Base-by-base conservation (phyloP, 176 grass and related monocot genomes). In the Bolboschoenus planiculmis region DNA sequence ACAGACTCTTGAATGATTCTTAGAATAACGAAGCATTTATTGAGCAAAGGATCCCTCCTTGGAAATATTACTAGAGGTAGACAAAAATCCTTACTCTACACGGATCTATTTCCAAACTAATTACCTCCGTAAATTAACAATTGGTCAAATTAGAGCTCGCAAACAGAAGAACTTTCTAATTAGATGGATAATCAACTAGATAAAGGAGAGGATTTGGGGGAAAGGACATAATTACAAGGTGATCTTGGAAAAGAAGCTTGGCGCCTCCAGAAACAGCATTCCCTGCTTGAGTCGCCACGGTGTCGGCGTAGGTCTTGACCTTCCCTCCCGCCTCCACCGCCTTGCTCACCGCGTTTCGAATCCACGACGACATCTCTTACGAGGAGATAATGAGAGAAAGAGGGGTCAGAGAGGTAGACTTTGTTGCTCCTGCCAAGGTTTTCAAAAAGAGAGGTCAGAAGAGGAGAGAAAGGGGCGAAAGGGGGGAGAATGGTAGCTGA, bases 301-400 rank as follows among this genome's bases (percentile, higher is more conserved):
- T 87, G 68, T 93, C 95, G 54, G 95, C 93, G 89, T 99, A 99
- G 83, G 88, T 94, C 50, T 88, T 89, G 54, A 99, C 96, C 80
- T 88, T 90, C 40, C 92, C 92, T 81, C 96, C 89, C 42, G 89
- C 96, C 86, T 95, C 96, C 30, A 95, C 89, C 60, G 96, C 96
- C 91, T 93, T 99, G 89, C 76, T 98, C 46, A 98, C 89, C 20
- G 96, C 92, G 89, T 84, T 95, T 57, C 96, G 82, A 84, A 95
- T 88, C 92, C 96, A 99, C 89, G 92, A 95, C 70, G 89, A 91
- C 92, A 91, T 94, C 79, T 60, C 80, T 65, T 60, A 21, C 14
- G 6, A 2, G 18, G 60, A 77, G 11, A 66, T 0, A 77, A 11
- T 15, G n/a, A 76, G 42, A 48, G 37, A 13, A 29, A 80, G 26